Base-by-base conservation (phyloP, 495 filamentous ascomycete genomes). In the Acidiella bohemica region DNA sequence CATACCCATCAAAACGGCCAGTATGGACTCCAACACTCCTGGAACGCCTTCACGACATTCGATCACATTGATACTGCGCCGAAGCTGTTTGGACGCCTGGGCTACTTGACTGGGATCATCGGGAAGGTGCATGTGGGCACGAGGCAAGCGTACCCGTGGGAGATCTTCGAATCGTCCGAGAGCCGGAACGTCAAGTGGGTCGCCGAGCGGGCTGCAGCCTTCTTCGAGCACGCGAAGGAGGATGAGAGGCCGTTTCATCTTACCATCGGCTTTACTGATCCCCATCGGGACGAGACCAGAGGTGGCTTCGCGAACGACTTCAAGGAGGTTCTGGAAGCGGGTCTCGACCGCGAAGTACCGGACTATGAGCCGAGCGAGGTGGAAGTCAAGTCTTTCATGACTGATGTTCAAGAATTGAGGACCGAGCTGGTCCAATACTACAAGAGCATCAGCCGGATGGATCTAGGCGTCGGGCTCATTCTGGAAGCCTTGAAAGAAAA, bases 51-150 rank as follows among this genome's bases (percentile, higher is more conserved):
- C 42, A 47, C 51, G 21, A 68, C 63, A 2, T 63, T 57, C 36
- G 54, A 64, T 16, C 53, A 66, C 36, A 55, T 67, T 16, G 53
- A 64, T 12, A 63, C 62, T 12, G 53, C 51, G 2, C 65, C 66
- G 8, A 47, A 42, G 2, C 47, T 67, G 0, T 56, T 69, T 24
- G 53, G 50, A 2, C 26, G 50, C 0, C 44, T 47, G 1, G 65
- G 62, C 5, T 66, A 65, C 36, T 50, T 44, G 3, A 67, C 65
- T 17, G 63, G 62, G 0, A 50, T 69, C 5, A 58, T 67, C 25
- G 64, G 64, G 2, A 69, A 69, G 41, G 47, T 69, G 8, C 64
- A 69, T 36, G 65, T 69, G 28, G 66, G 66, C 1, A 59, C 65
- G 0, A 35, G 47, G 1, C 19, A 13, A 2, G 56, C 60, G 0